Evolutionary conservation across 148 eudicot genomes (phyloP), one percentile per base, ranked within the genome.

Genomic region (Limonium bicolor): DNA sequence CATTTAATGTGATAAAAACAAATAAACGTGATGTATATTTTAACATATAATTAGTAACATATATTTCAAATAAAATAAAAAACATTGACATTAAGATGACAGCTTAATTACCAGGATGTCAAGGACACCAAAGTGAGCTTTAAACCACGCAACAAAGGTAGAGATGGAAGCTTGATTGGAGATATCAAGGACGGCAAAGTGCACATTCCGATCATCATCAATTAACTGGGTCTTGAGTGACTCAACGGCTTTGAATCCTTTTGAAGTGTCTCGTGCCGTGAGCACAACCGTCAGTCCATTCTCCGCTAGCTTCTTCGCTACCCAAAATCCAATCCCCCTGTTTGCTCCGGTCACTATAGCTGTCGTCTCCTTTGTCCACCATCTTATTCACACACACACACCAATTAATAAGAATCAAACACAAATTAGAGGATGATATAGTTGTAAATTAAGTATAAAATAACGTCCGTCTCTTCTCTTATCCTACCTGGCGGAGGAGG

Each of bases 291-390:
- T 87, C 18, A 87, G 36, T 26, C 94, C 96, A 16, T 65, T 46
- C 53, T 67, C 65, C 20, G 96, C 82, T 14, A 87, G 58, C 33
- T 56, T 58, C 56, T 72, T 87, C 15, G 64, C 90, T 2, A 82
- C 10, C 12, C 66, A 78, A 50, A 57, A 82, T 12, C 96, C 96
- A 4, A 87, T 82, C 7, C 96, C 96, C 46, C 80, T 67, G 62
- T 87, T 87, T 46, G 71, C 94, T 10, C 96, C 96, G 2, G 94
- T 86, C 37, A 86, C 93, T 59, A 86, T 62, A 16, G 87, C 81
- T 25, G 65, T 62, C 29, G 80, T 79, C 23, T 79, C 86, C 63
- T 70, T 72, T 6, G 83, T 76, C 96, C 96, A 87, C 96, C 96
- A 87, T 40, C 86, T 86, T n/a, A n/a, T n/a, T n/a, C n/a, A n/a